Conservation (phyloP, 768 basidiomycete species). For the Suillus spraguei region DNA sequence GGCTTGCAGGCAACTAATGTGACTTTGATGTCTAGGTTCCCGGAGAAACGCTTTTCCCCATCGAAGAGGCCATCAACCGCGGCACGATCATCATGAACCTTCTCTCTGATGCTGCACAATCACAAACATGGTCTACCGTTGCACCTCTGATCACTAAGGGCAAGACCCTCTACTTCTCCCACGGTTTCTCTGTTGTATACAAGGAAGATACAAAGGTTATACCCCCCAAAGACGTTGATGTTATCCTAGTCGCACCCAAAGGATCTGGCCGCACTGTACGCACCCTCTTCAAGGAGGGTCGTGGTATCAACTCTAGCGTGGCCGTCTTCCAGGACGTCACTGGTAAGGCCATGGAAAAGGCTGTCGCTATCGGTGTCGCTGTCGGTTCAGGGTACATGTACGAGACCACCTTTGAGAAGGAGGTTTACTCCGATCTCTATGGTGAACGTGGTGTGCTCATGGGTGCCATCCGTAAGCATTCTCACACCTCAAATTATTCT, state of each 20-base stretch:
- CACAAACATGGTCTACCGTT: conserved; percentile 87
- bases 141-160: conserved; percentile 98
- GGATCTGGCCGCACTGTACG: conserved; percentile 99
- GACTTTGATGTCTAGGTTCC: conserved; percentile 60
- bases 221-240: conserved; percentile 92
- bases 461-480: conserved; percentile 86
- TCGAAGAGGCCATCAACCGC: conserved; percentile 93
- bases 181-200: conserved; percentile 99
- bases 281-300: conserved; percentile 99
- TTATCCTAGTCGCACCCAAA: conserved; percentile 99
- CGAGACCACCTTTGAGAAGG: conserved; percentile 99
- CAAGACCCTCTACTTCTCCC: conserved; percentile 99
- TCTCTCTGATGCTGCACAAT: conserved; percentile 98
- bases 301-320: conserved; percentile 94
- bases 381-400: conserved; percentile 98
- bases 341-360: conserved; percentile 97
- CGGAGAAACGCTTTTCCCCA: conserved; percentile 96
- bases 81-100: conserved; percentile 99
- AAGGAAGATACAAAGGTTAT: conserved; percentile 95
- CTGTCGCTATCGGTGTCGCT: conserved; percentile 90
- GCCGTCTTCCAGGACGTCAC: conserved; percentile 98
- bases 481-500: background rate
- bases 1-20: background rate
- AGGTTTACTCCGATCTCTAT: conserved; percentile 98
- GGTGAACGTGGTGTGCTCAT: conserved; percentile 99